A percentile compares a stretch with the other conserved stretches of the same genome.
phyloP scores from a whole-genome alignment of 345 rosid genomes.

The Citrus unshiu region DNA sequence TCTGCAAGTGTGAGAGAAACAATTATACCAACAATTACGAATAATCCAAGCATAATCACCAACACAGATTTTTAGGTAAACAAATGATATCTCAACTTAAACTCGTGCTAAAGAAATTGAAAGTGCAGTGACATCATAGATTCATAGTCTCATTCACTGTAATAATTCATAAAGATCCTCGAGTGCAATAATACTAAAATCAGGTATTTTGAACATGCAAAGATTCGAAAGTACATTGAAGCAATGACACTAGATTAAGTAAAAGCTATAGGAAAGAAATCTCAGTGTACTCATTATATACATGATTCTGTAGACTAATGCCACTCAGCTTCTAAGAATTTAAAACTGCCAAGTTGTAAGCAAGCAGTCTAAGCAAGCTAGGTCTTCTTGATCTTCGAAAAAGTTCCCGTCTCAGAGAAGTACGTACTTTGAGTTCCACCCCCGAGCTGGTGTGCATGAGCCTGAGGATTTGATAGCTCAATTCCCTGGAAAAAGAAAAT shows the following conservation, averaged over 20 bases:
- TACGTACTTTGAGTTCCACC: conserved; percentile 93
- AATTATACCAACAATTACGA: too few species aligned
- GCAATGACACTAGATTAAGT: background rate
- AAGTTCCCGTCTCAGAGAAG: conserved; percentile 89
- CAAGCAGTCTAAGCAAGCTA: conserved; percentile 10
- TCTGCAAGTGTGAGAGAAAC: too few species aligned
- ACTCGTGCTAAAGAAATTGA: too few species aligned
- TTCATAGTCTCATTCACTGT: too few species aligned
- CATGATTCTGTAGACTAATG: background rate
- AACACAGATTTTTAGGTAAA: too few species aligned
- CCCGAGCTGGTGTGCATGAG: conserved; percentile 70
- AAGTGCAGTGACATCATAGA: too few species aligned
- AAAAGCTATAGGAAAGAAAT: background rate
- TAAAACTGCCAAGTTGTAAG: background rate
- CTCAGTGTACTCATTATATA: background rate
- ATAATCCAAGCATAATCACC: too few species aligned
- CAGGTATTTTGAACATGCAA: background rate
- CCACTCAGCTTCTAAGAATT: background rate
- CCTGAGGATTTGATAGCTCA: conserved; percentile 87
- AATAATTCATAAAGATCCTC: background rate
- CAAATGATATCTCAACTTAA: too few species aligned
- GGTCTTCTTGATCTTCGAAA: conserved; percentile 82
- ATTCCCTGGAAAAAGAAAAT: conserved; percentile 54
- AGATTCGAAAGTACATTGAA: background rate
- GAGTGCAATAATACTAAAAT: background rate